Base-by-base conservation (phyloP, 1,139 yeast genomes). In the Candida glucosophila region DNA sequence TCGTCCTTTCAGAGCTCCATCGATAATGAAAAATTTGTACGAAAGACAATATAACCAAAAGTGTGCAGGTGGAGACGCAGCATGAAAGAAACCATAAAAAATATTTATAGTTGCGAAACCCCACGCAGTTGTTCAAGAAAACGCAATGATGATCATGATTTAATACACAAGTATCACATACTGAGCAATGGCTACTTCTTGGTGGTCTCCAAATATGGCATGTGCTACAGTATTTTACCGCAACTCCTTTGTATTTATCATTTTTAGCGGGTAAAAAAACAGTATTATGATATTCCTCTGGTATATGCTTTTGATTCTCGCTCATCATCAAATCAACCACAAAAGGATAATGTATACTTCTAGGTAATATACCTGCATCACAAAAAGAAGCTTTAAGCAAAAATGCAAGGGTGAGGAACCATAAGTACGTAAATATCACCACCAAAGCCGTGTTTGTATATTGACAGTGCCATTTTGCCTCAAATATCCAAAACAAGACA, bases 101-200 rank as follows among this genome's bases (percentile, higher is more conserved):
- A 67, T 76, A 82, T 23, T 69, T 58, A 50, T 74, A 81, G 44
- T 90, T 90, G 26, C 71, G 63, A 40, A 67, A 67, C 0, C 96
- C 97, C 17, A 90, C 70, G 51, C 97, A 90, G 44, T 82, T 86
- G 53, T 88, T 88, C 31, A 88, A 56, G 95, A 96, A 90, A n/a
- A 85, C 53, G 46, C 98, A 90, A 52, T 90, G 97, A 47, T 90
- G 98, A 47, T 90, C 98, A 40, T 68, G 74, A 33, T 79, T 46
- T 18, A 77, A 55, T 4, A 79, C 60, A 47, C 98, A 90, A 14
- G 50, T 41, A 26, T 66, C 62, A 49, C 97, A 90, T 8, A 67
- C 60, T 3, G 78, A 64, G 47, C 98, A 90, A 51, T 90, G 98
- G 44, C 83, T 86, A 7, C 94, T 80, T 23, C 98, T 56, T 1